Base-by-base conservation (phyloP, 495 filamentous ascomycete genomes). In the Hypomontagnella monticulosa region DNA sequence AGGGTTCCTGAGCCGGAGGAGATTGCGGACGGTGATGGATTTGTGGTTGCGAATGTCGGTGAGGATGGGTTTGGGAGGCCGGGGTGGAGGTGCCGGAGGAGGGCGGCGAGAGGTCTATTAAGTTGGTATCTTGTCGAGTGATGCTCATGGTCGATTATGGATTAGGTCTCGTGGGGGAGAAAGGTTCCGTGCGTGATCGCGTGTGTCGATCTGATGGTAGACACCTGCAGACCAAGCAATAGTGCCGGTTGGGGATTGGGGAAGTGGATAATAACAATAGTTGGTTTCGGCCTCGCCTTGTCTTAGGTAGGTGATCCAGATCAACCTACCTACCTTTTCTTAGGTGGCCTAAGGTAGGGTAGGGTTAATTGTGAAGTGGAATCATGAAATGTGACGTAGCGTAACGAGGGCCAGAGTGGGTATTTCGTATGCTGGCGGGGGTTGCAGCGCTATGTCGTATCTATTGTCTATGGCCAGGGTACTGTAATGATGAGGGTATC, bases 301-400 rank as follows among this genome's bases (percentile, higher is more conserved):
- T 50, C 49, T 47, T 43, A 54, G 48, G 53, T 53, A 47, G n/a
- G 40, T 33, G 19, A 14, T 62, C 27, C 30, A 48, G 59, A 46
- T 67, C 27, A 32, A 30, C 42, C 32, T 43, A 42, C 37, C 41
- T 46, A 57, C 44, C 51, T 41, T 47, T 16, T 64, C 47, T 18
- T 57, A 14, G 48, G 38, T 19, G n/a, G n/a, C 58, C 47, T 18
- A 46, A 19, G 40, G 38, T 27, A 41, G 37, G 46, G 47, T 16
- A 36, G 46, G 27, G 42, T 46, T 50, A 20, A 42, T 48, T 32
- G 20, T 15, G 30, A 56, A 12, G 52, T 48, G 46, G 15, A 49
- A 62, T 51, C 57, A 61, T 62, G 43, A 52, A 57, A 67, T 61
- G 64, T 67, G 64, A 67, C 64, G 64, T 67, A 67, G 64, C 33